These are phyloP conservation scores for Rhizopogon parksii DNA, from an alignment of 1,284 basidiomycete genomes.

Conservation along the genomic window DNA sequence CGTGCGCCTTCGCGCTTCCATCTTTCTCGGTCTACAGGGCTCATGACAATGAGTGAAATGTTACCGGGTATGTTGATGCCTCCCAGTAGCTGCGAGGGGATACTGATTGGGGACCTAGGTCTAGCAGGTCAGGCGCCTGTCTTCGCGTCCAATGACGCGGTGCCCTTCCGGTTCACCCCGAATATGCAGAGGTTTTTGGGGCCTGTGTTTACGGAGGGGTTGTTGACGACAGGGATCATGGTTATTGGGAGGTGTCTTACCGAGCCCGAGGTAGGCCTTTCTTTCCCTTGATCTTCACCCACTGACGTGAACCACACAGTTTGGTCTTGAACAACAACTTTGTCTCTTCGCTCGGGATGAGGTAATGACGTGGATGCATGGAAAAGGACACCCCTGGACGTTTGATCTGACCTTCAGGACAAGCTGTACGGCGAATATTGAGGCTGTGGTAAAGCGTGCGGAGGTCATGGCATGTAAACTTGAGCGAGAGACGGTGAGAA, in stretches of 20 bases:
- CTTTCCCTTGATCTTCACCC: neutral
- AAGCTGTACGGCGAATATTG: conserved; percentile 68
- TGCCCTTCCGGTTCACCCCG: conserved; percentile 96
- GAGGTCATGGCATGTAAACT: conserved; percentile 81
- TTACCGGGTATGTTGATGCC: conserved; percentile 60
- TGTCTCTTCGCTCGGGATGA: conserved; percentile 93
- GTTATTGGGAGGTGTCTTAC: conserved; percentile 88
- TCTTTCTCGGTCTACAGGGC: conserved; percentile 82
- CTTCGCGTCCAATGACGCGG: conserved; percentile 76
- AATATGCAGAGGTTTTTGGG: conserved; percentile 95
- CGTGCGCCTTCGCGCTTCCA: conserved; percentile 85
- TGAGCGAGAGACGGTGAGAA: conserved; percentile 70
- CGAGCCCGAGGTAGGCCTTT: conserved; percentile 74
- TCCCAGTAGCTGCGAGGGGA: neutral
- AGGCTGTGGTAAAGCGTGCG: conserved; percentile 78
- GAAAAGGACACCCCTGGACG: conserved; percentile 43
- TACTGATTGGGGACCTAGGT: conserved; percentile 24
- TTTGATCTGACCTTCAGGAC: conserved; percentile 62
- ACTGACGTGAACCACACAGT: conserved; percentile 38
- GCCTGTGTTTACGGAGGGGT: conserved; percentile 84
- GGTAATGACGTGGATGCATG: conserved; percentile 67
- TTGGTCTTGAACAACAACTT: conserved; percentile 82
- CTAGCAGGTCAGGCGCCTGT: conserved; percentile 50
- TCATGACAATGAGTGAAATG: conserved; percentile 87
- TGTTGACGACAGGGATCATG: conserved; percentile 82